Evolutionary conservation across 2,329 filamentous ascomycete species (phyloP), one percentile per base, ranked within the genome.

Genomic region (Eutypella sp.): DNA sequence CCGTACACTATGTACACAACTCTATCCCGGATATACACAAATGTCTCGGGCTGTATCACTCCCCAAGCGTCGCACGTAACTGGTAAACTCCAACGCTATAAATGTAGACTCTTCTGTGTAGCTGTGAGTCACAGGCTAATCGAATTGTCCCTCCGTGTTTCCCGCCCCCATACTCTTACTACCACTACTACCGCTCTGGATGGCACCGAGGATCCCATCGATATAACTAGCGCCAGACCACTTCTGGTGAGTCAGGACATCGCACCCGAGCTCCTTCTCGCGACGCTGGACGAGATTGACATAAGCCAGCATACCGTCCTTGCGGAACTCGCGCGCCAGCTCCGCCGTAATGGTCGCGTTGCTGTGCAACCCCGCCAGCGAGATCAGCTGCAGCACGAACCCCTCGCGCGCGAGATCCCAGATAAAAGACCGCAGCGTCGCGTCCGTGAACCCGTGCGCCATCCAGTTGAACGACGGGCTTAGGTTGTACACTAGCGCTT

Each of bases 381-480:
- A 84, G 48, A 86, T 78, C 23, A 86, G 73, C 69, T 86, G 82
- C 57, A 85, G 67, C 9, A 82, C 81, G 62, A 84, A 92, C 49
- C 92, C 92, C 58, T 96, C 87, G 63, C 84, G 82, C 8, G 91
- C 93, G 54, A 99, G 82, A 65, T 97, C 92, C 92, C 92, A 97
- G 58, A 99, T 87, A 67, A 99, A 99, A 5, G 81, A 89, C 70
- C 87, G 89, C 45, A 99, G 77, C 5, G 85, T 85, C 50, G 82
- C 83, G 52, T 90, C 82, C 3, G 80, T 85, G 69, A 97, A 99
- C 24, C 92, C 93, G 64, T 97, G 91, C 10, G 83, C 83, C 82
- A 95, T 93, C 93, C 93, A 99, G 75, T 99, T 97, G 78, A 99
- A 99, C 8, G 89, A 95, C 1, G 93, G 93, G 4, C 85, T 91